Conservation (phyloP, 352 stramenopile genomes). For the Pythium myriotylum region DNA sequence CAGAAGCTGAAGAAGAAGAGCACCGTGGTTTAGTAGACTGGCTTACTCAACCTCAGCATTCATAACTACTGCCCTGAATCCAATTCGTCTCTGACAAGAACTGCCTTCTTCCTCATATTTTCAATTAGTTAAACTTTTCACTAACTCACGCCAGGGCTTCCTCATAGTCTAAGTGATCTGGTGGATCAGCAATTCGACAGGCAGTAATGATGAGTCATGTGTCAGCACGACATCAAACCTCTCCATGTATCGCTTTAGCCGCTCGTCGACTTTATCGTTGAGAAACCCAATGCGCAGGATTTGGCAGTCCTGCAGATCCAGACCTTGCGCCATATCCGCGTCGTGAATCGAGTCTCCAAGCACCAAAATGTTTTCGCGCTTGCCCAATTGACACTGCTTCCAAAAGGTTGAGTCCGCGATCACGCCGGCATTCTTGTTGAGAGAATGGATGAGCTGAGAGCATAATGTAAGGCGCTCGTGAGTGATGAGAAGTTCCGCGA, state of each 20-base stretch:
- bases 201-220: slow-evolving; percentile 58
- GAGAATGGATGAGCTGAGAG: slow-evolving; percentile 49
- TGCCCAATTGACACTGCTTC: slow-evolving; percentile 39
- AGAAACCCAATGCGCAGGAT: slow-evolving; percentile 63
- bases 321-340: slow-evolving; percentile 46
- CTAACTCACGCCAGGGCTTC: too few species aligned
- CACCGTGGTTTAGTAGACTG: too few species aligned
- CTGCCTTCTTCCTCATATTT: too few species aligned
- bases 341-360: slow-evolving; percentile 61
- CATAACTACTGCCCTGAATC: too few species aligned
- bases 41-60: too few species aligned
- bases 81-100: too few species aligned
- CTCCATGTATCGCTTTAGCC: slow-evolving; percentile 54
- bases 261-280: slow-evolving; percentile 61
- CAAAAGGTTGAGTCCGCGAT: slow-evolving; percentile 56
- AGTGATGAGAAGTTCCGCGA: slow-evolving; percentile 4
- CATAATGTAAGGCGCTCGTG: neutral
- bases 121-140: too few species aligned
- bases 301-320: slow-evolving; percentile 38
- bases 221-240: slow-evolving; percentile 74
- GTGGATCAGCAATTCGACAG: slow-evolving; percentile 53
- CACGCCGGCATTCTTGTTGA: slow-evolving; percentile 70
- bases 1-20: too few species aligned
- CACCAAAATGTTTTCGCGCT: slow-evolving; percentile 57
- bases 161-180: slow-evolving; percentile 38